phyloP scores from a whole-genome alignment of 345 rosid genomes.

The Alliaria petiolata region DNA sequence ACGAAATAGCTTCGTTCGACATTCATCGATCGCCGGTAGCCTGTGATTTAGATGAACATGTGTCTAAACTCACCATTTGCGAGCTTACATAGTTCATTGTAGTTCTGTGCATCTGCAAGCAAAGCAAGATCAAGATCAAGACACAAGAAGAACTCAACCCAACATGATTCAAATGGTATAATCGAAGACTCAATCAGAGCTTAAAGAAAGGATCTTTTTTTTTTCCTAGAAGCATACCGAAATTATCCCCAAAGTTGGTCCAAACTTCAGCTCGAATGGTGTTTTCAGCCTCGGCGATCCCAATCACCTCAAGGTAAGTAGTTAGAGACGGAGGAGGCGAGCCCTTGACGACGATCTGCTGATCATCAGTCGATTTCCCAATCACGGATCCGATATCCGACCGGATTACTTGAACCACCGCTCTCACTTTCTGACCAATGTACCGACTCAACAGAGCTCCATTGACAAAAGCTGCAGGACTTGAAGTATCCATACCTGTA shows the following conservation, averaged over 20 bases:
- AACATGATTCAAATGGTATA: background rate
- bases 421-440: constrained; percentile 69
- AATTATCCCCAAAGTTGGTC: constrained; percentile 80
- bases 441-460: constrained; percentile 59
- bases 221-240: constrained; percentile 43
- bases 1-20: background rate
- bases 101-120: constrained; percentile 55
- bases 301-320: constrained; percentile 74
- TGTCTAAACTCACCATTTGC: constrained; percentile 73
- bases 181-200: background rate
- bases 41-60: constrained; percentile 49
- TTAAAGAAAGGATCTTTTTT: background rate
- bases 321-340: constrained; percentile 47
- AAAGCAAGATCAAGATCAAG: background rate
- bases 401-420: constrained; percentile 66
- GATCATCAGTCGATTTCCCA: constrained; percentile 81
- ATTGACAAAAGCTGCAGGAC: constrained; percentile 82
- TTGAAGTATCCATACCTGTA: constrained; percentile 67
- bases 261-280: constrained; percentile 64
- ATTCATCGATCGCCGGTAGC: background rate
- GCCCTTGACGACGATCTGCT: constrained; percentile 62
- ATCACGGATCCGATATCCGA: constrained; percentile 49
- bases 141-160: background rate
- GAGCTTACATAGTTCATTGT: constrained; percentile 88
- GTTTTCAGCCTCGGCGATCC: constrained; percentile 68